These are phyloP conservation scores for Prunus fruticosa DNA, from an alignment of 306 rosid genomes.

Conservation along the genomic window DNA sequence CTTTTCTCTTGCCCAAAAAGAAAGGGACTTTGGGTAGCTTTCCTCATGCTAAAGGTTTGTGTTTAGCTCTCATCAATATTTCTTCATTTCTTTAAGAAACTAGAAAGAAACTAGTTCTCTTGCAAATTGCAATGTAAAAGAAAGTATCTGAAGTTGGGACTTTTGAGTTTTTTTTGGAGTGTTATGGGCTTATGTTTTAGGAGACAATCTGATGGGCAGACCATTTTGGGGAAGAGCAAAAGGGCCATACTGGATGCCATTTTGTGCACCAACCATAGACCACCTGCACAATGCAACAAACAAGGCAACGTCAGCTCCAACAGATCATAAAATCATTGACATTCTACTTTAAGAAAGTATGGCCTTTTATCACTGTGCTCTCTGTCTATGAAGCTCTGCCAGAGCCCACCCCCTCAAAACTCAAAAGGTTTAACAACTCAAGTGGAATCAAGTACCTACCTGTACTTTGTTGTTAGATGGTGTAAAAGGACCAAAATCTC, in stretches of 20 bases:
- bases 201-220: constrained; percentile 65
- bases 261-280: constrained; percentile 60
- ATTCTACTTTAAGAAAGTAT: constrained; percentile 27
- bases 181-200: constrained; percentile 30
- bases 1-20: constrained; percentile 30
- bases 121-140: not conserved
- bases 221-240: constrained; percentile 97
- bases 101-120: not conserved
- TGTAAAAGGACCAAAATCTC: constrained; percentile 86
- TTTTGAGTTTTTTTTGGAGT: not conserved
- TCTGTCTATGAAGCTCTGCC: not conserved
- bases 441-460: constrained; percentile 42
- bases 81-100: too few relatives aligned
- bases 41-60: not conserved
- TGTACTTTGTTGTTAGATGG: constrained; percentile 89
- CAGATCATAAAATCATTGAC: not conserved
- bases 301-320: not conserved
- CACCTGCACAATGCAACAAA: constrained; percentile 48
- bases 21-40: constrained; percentile 9
- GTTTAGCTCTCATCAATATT: not conserved
- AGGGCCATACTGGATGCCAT: constrained; percentile 95
- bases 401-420: not conserved
- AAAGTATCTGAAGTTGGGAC: not conserved
- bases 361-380: not conserved
- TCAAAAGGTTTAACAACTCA: not conserved